Evolutionary conservation across 306 rosid genomes (phyloP).

Genomic region (Myrica gale): DNA sequence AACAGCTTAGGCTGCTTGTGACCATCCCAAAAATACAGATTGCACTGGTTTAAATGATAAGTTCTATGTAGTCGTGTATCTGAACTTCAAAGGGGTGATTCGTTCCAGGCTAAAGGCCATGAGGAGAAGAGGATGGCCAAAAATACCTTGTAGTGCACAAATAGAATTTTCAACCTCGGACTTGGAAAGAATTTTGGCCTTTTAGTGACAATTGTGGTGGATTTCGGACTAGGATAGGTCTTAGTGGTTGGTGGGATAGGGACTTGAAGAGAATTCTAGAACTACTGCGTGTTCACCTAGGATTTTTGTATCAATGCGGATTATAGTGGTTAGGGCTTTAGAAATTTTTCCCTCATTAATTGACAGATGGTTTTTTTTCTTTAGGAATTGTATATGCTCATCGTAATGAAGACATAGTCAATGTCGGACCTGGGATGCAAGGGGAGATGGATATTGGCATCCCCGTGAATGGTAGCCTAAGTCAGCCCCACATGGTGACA

Average conservation of each 20-base stretch:
- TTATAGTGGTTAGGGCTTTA: background rate
- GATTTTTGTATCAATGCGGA: background rate
- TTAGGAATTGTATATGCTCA: slow-evolving; percentile 79
- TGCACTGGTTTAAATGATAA: background rate
- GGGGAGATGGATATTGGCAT: slow-evolving; percentile 29
- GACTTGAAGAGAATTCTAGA: background rate
- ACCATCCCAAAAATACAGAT: background rate
- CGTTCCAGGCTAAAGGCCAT: background rate
- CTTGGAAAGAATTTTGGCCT: background rate
- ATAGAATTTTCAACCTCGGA: background rate
- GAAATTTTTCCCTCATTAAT: background rate
- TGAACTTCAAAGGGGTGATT: background rate
- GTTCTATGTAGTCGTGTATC: background rate
- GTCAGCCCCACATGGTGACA: slow-evolving; percentile 26
- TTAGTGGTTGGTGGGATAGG: background rate
- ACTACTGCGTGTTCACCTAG: background rate
- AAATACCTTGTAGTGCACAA: background rate
- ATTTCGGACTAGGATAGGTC: background rate
- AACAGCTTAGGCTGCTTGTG: background rate
- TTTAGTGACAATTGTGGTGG: background rate
- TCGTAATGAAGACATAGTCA: slow-evolving; percentile 80
- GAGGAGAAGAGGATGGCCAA: background rate
- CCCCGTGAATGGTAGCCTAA: slow-evolving; percentile 29
- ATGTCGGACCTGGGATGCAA: slow-evolving; percentile 45
- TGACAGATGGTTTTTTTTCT: slow-evolving; percentile 7